A percentile compares a stretch with the other conserved stretches of the same genome.
Conservation (phyloP, 225 moss, liverwort and hornwort species). For the Pleurozium schreberi region DNA sequence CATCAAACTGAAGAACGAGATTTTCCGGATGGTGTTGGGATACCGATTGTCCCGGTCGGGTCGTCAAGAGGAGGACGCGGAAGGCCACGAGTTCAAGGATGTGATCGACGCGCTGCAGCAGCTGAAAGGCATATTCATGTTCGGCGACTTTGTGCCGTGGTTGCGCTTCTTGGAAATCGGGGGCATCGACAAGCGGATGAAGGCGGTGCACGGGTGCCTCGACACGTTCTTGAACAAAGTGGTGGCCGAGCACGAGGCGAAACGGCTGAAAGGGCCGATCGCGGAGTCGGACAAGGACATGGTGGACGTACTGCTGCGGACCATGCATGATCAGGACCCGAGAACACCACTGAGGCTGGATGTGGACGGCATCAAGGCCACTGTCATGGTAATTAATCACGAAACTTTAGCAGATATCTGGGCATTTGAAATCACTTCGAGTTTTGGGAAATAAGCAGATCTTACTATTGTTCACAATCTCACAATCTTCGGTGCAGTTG, state of each 20-base stretch:
- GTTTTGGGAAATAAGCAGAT: neutral
- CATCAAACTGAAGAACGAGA: constrained; percentile 5
- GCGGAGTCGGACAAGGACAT: constrained; percentile 18
- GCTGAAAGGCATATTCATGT: constrained; percentile 9
- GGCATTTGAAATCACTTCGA: too few species aligned
- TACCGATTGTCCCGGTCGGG: neutral
- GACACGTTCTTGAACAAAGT: constrained; percentile 7
- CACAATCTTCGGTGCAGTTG: neutral
- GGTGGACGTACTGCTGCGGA: constrained; percentile 21
- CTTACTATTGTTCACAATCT: too few species aligned
- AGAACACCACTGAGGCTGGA: neutral
- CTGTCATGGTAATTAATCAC: neutral
- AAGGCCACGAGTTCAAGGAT: constrained; percentile 1
- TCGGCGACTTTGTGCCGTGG: constrained; percentile 21
- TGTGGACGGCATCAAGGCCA: constrained; percentile 4
- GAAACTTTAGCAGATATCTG: neutral
- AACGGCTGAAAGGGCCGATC: neutral
- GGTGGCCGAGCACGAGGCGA: constrained; percentile 9
- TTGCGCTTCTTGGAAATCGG: constrained; percentile 6
- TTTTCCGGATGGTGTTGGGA: constrained; percentile 9
- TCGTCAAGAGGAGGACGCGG: neutral
- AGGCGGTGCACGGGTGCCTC: neutral
- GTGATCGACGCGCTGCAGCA: neutral
- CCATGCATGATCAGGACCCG: neutral
- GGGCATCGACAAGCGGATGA: constrained; percentile 26